Percentiles rank a stretch among this genome's conserved stretches.
These are phyloP conservation scores for Panaeolus cyanescens DNA, from an alignment of 768 basidiomycete species.

Conservation along the genomic window DNA sequence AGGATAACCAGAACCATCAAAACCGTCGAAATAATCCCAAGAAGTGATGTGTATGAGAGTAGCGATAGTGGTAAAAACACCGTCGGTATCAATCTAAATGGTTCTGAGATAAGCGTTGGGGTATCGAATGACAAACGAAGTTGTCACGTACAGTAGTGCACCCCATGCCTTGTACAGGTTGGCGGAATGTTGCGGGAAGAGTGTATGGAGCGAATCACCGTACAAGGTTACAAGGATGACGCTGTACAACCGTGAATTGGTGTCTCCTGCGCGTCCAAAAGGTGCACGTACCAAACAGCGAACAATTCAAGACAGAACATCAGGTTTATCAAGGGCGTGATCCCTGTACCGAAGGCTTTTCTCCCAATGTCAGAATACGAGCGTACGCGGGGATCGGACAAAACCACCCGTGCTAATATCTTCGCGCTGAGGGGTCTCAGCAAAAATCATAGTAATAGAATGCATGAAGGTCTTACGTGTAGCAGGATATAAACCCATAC, in stretches of 20 bases:
- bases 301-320: constrained; percentile 90
- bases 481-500: constrained; percentile 82
- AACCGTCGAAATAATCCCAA: constrained; percentile 81
- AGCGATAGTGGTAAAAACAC: constrained; percentile 84
- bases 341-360: constrained; percentile 82
- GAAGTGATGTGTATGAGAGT: constrained; percentile 85
- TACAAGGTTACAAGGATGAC: constrained; percentile 89
- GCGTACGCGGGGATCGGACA: constrained; percentile 64
- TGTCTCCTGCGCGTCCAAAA: background rate
- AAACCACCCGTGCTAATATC: constrained; percentile 76
- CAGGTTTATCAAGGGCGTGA: constrained; percentile 61
- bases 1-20: constrained; percentile 77
- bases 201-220: constrained; percentile 79
- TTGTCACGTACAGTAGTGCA: constrained; percentile 65
- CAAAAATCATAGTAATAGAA: background rate
- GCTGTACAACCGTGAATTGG: constrained; percentile 32
- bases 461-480: constrained; percentile 64
- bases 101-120: constrained; percentile 5
- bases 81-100: constrained; percentile 71
- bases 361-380: constrained; percentile 91
- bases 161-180: constrained; percentile 78
- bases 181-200: constrained; percentile 68
- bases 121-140: background rate
- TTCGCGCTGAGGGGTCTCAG: constrained; percentile 62
- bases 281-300: constrained; percentile 61